Percentiles rank a stretch among this genome's conserved stretches.
phyloP scores from a whole-genome alignment of 352 stramenopile genomes.

The Pythium dissotocum region DNA sequence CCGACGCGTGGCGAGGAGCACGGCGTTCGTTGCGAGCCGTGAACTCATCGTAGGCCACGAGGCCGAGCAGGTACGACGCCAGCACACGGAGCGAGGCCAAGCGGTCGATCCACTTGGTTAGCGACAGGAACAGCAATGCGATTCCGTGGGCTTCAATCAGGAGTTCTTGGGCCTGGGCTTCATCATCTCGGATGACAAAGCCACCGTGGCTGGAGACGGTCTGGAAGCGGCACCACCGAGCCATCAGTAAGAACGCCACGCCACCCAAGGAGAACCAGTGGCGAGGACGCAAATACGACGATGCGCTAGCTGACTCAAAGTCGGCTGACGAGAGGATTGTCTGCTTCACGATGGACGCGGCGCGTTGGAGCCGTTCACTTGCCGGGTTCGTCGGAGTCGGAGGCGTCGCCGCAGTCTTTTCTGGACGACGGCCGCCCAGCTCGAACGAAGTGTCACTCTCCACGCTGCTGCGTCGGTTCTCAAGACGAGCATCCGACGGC shows the following conservation, averaged over 20 bases:
- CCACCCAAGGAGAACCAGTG: slow-evolving; percentile 37
- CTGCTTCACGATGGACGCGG: slow-evolving; percentile 6
- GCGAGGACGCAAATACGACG: slow-evolving; percentile 49
- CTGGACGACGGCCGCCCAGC: not conserved
- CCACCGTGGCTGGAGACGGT: not conserved
- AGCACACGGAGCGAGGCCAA: slow-evolving; percentile 57
- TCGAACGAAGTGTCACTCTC: not conserved
- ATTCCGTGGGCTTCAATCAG: slow-evolving; percentile 7
- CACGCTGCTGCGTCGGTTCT: not conserved
- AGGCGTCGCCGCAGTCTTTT: not conserved
- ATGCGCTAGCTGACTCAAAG: not conserved
- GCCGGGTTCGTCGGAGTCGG: not conserved
- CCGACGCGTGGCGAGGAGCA: not conserved
- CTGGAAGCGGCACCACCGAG: slow-evolving; percentile 10
- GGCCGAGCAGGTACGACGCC: slow-evolving; percentile 42
- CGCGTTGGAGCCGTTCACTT: slow-evolving; percentile 8
- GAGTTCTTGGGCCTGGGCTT: slow-evolving; percentile 1
- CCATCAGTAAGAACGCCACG: slow-evolving; percentile 5
- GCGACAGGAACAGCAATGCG: slow-evolving; percentile 19
- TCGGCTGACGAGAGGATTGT: not conserved
- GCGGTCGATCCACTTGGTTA: slow-evolving; percentile 35
- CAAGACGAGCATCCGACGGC: not conserved
- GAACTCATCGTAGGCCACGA: slow-evolving; percentile 55
- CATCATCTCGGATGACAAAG: slow-evolving; percentile 1
- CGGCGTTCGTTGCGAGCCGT: slow-evolving; percentile 4